Evolutionary conservation across 2,329 filamentous ascomycete genomes (phyloP), one percentile per base, ranked within the genome.

Genomic region (Fusarium solani-melongenae): DNA sequence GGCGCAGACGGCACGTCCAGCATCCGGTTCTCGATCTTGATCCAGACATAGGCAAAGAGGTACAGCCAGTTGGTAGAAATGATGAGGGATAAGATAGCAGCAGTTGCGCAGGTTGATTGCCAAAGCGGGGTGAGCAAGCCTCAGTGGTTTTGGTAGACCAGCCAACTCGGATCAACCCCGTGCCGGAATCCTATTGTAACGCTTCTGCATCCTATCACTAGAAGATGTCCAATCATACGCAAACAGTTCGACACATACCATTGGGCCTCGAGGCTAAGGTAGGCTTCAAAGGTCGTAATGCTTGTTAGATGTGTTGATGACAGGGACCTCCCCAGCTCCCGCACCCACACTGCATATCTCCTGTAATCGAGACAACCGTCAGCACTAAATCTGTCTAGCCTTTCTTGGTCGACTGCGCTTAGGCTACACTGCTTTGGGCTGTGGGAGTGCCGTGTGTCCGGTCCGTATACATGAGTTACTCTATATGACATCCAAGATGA

Each of bases 11-110:
- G 41, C 64, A 67, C 3, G 64, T 67, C 64, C 59, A 67, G 22
- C 64, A 67, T 33, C 64, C 64, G 20, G 59, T 63, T 20, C 38
- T 67, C 4, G 64, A 58, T 39, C 64, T 63, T 29, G 64, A 63
- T 24, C 64, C 64, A 67, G 64, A 67, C 64, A 67, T 67, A 39
- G 11, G 7, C 9, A 46, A 46, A 15, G 4, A 24, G 41, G 2
- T 6, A 24, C 8, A 24, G 20, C 1, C 2, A 17, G 4, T 24
- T 24, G 41, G 22, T 27, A 12, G 44, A 41, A 27, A 44, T 41
- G 56, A 27, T 36, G 31, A 31, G 15, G 62, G 29, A 14, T 29
- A 55, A 38, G 62, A 41, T 49, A 41, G 22, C 31, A 27, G 24
- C 17, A 15, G 31, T 33, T 20, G 8, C 8, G 7, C 5, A 17